Evolutionary conservation across 805 yeast genomes (phyloP).

Genomic region (Lipomyces yamanashiensis): DNA sequence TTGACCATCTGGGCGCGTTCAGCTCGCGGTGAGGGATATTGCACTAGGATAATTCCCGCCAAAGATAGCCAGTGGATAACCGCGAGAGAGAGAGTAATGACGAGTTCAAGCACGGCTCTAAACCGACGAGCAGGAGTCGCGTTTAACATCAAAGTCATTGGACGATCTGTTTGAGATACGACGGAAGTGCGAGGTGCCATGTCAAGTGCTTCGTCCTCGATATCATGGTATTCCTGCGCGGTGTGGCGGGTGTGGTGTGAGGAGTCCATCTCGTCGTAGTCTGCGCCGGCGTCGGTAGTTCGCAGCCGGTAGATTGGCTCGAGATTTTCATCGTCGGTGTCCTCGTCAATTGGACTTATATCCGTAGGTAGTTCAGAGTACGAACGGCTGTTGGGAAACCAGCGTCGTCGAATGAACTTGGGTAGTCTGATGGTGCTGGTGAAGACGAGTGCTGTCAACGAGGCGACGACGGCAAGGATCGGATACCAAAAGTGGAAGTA

Average conservation of each 20-base stretch:
- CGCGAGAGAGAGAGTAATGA: constrained; percentile 16
- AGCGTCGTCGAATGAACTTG: constrained; percentile 11
- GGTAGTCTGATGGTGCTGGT: constrained; percentile 30
- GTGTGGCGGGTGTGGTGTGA: constrained; percentile 2
- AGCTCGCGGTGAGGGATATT: constrained; percentile 19
- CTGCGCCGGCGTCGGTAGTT: constrained; percentile 33
- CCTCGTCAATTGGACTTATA: constrained; percentile 15
- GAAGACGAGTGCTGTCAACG: constrained; percentile 31
- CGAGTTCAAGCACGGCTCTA: constrained; percentile 21
- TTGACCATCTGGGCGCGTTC: constrained; percentile 10
- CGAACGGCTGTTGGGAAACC: constrained; percentile 12
- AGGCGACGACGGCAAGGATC: constrained; percentile 37
- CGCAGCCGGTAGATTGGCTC: constrained; percentile 32
- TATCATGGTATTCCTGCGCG: constrained; percentile 13
- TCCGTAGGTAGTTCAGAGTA: constrained; percentile 23
- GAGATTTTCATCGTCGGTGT: constrained; percentile 17
- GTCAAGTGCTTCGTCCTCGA: constrained; percentile 27
- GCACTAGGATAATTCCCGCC: constrained; percentile 20
- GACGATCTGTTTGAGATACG: constrained; percentile 1
- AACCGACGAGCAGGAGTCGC: constrained; percentile 22
- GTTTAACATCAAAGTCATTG: constrained; percentile 12
- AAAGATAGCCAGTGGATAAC: constrained; percentile 22
- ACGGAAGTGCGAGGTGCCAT: constrained; percentile 24
- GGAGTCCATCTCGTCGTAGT: constrained; percentile 19
- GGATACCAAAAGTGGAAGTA: constrained; percentile 42